phyloP scores from a whole-genome alignment of 2,329 filamentous ascomycete species.

The Macroventuria anomochaeta region DNA sequence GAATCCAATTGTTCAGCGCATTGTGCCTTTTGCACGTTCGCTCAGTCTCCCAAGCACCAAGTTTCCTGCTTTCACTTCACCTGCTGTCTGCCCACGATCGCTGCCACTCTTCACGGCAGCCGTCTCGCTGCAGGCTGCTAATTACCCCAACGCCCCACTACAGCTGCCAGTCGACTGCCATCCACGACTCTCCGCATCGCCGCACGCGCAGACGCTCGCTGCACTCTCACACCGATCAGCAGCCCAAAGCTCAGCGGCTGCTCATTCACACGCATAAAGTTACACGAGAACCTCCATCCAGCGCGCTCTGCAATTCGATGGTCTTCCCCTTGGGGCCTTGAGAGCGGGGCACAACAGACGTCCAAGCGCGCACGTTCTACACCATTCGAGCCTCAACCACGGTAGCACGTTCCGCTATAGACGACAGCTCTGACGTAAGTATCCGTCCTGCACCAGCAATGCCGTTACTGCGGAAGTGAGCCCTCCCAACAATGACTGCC shows the following conservation, averaged over 20 bases:
- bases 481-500: not conserved
- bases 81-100: not conserved
- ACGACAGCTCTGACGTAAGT: conserved; percentile 19
- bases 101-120: not conserved
- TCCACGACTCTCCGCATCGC: not conserved
- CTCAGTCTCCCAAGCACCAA: not conserved
- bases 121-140: not conserved
- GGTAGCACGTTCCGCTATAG: conserved; percentile 3
- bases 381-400: conserved; percentile 5
- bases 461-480: not conserved
- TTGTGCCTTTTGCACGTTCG: conserved; percentile 3
- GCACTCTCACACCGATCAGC: conserved; percentile 16
- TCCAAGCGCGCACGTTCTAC: conserved; percentile 11
- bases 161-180: not conserved
- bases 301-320: conserved; percentile 9
- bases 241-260: not conserved
- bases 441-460: not conserved
- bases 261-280: conserved; percentile 3
- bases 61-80: not conserved
- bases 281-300: not conserved
- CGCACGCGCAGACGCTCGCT: conserved; percentile 3
- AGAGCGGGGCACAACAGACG: conserved; percentile 17
- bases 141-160: not conserved
- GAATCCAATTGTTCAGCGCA: not conserved
- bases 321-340: conserved; percentile 9